Evolutionary conservation across 163 green algal genomes (phyloP).

Genomic region (Volvox carteri): DNA sequence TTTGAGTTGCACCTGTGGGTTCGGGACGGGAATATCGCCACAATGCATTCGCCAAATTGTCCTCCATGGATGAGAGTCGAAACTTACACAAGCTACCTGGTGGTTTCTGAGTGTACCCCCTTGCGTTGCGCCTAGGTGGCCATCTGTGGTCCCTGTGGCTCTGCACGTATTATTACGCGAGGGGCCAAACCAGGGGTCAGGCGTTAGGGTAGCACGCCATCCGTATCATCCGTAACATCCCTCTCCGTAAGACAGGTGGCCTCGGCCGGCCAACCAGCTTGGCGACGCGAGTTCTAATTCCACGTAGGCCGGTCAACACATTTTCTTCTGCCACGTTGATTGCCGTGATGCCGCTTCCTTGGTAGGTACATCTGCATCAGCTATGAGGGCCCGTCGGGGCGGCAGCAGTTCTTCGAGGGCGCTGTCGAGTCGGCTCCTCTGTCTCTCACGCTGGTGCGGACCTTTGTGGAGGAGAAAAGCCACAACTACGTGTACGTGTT

Average conservation of each 20-base stretch:
- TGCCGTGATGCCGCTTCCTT: neutral
- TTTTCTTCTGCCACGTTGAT: neutral
- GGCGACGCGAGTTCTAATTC: no score
- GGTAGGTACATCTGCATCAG: slow-evolving; percentile 46
- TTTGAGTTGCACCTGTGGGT: neutral
- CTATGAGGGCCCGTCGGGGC: neutral
- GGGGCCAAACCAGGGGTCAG: no score
- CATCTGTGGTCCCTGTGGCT: neutral
- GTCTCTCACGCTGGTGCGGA: slow-evolving; percentile 3
- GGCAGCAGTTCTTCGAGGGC: slow-evolving; percentile 1
- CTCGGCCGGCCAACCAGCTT: no score
- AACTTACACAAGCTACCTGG: neutral
- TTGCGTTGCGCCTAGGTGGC: neutral
- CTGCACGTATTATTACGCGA: no score
- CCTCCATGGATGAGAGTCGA: neutral
- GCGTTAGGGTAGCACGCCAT: no score
- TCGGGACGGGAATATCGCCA: neutral
- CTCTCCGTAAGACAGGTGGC: no score
- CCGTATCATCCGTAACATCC: no score
- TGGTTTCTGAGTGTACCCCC: neutral
- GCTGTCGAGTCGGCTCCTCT: neutral
- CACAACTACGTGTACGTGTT: slow-evolving; percentile 40
- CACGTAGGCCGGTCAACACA: neutral
- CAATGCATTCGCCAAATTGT: neutral
- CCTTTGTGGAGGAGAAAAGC: neutral